A percentile compares a stretch with the other conserved stretches of the same genome.
Conservation (phyloP, 441 rosid species). For the Pelargonium citronellum region DNA sequence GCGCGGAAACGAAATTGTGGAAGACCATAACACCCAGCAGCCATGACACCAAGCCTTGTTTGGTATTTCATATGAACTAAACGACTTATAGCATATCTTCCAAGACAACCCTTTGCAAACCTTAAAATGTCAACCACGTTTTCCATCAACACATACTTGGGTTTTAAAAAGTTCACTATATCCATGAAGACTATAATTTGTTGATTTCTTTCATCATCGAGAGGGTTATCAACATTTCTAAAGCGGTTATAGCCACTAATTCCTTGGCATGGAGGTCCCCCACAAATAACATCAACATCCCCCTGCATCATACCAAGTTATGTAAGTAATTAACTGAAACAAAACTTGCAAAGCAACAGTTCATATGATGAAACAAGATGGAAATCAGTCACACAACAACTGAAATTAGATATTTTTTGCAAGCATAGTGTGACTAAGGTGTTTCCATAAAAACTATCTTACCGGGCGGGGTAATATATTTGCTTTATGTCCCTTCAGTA, state of each 20-base stretch:
- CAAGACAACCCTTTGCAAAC: constrained; percentile 49
- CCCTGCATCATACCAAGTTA: constrained; percentile 35
- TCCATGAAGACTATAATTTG: constrained; percentile 62
- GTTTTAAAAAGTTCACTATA: constrained; percentile 55
- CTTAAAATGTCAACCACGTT: constrained; percentile 66
- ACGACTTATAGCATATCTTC: constrained; percentile 59
- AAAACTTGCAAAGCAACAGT: neutral
- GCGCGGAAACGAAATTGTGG: constrained; percentile 70
- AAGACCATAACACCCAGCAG: constrained; percentile 81
- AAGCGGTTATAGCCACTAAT: constrained; percentile 72
- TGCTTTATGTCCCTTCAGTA: constrained; percentile 35
- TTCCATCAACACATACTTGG: constrained; percentile 66
- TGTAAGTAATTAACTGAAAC: neutral
- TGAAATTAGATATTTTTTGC: neutral
- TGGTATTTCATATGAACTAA: constrained; percentile 64
- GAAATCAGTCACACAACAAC: neutral
- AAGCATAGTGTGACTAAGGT: neutral
- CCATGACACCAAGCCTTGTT: constrained; percentile 66
- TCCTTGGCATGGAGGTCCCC: constrained; percentile 89
- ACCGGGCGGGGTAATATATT: constrained; percentile 56
- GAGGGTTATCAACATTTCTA: constrained; percentile 44
- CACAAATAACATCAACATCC: constrained; percentile 58
- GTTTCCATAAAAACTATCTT: constrained; percentile 13
- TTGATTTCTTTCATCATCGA: constrained; percentile 53
- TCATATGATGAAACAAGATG: neutral